Conservation (phyloP, 1,139 yeast genomes). For the Suhomyces bribrorum region DNA sequence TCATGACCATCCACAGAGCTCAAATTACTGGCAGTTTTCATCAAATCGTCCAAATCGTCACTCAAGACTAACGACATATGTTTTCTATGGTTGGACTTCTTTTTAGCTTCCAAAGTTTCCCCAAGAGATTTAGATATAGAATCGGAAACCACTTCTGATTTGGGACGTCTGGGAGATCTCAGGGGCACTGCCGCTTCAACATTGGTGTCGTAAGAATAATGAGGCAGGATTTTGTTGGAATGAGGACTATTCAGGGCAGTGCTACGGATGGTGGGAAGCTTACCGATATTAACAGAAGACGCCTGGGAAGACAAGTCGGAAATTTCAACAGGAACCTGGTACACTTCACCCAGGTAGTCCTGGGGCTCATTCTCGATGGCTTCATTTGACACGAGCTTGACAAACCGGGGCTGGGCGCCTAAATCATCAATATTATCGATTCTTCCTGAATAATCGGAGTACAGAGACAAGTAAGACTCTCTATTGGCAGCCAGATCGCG, state of each 20-base stretch:
- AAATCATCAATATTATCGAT: constrained; percentile 20
- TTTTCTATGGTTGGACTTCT: constrained; percentile 10
- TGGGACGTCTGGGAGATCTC: constrained; percentile 43
- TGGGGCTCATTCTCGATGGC: not conserved
- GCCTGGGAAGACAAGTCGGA: constrained; percentile 15
- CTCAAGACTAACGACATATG: constrained; percentile 20
- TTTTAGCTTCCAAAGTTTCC: constrained; percentile 16
- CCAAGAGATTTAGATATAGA: constrained; percentile 11
- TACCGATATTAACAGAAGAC: constrained; percentile 19
- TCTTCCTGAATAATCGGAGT: constrained; percentile 34
- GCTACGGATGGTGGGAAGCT: constrained; percentile 19
- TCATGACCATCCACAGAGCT: constrained; percentile 4
- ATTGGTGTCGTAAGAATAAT: constrained; percentile 34
- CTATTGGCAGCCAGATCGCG: constrained; percentile 14
- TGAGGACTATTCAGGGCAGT: constrained; percentile 4
- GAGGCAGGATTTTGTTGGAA: constrained; percentile 24
- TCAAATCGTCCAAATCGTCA: constrained; percentile 44
- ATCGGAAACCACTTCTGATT: constrained; percentile 28
- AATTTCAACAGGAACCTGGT: constrained; percentile 6
- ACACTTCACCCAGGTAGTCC: not conserved
- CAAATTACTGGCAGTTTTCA: constrained; percentile 39
- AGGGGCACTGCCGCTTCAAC: constrained; percentile 46
- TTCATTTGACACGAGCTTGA: constrained; percentile 11
- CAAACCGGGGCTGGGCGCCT: constrained; percentile 15
- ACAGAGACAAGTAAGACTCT: constrained; percentile 29